A percentile compares a stretch with the other conserved stretches of the same genome.
phyloP scores from a whole-genome alignment of 176 grass and related monocot species.

The Paspalum notatum region DNA sequence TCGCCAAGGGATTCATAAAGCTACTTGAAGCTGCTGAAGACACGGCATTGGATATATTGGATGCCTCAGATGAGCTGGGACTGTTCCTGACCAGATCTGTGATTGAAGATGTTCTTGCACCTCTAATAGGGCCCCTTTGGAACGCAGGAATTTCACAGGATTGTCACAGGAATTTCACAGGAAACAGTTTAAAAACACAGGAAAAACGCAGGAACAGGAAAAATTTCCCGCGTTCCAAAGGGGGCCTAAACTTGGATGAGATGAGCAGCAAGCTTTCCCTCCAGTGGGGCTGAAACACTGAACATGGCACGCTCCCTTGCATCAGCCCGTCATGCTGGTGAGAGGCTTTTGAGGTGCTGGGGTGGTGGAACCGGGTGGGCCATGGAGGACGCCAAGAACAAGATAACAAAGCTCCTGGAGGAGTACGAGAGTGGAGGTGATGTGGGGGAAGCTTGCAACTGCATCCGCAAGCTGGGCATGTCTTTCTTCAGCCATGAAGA shows the following conservation, averaged over 20 bases:
- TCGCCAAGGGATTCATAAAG: constrained; percentile 83
- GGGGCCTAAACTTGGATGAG: constrained; percentile 91
- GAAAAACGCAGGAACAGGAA: no score
- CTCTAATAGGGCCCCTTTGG: no score
- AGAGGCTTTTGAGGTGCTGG: constrained; percentile 98
- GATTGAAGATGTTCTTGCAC: constrained; percentile 89
- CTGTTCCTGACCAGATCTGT: constrained; percentile 89
- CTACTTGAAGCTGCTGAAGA: constrained; percentile 96
- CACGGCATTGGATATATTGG: constrained; percentile 87
- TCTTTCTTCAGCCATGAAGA: constrained; percentile 97
- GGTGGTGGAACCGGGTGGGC: constrained; percentile 81
- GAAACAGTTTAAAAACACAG: no score
- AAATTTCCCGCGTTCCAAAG: no score
- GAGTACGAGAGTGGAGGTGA: constrained; percentile 89
- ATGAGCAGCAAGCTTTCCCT: constrained; percentile 79
- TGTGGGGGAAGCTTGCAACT: constrained; percentile 86
- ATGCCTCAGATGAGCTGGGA: constrained; percentile 86
- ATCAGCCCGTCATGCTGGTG: constrained; percentile 82
- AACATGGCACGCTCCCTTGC: constrained; percentile 75
- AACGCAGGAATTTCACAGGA: no score
- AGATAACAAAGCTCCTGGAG: constrained; percentile 89
- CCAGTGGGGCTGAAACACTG: constrained; percentile 78
- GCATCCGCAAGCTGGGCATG: constrained; percentile 87
- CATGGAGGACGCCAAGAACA: constrained; percentile 89
- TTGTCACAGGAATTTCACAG: no score